Base-by-base conservation (phyloP, 2,329 filamentous ascomycete genomes). In the Cordyceps javanica region DNA sequence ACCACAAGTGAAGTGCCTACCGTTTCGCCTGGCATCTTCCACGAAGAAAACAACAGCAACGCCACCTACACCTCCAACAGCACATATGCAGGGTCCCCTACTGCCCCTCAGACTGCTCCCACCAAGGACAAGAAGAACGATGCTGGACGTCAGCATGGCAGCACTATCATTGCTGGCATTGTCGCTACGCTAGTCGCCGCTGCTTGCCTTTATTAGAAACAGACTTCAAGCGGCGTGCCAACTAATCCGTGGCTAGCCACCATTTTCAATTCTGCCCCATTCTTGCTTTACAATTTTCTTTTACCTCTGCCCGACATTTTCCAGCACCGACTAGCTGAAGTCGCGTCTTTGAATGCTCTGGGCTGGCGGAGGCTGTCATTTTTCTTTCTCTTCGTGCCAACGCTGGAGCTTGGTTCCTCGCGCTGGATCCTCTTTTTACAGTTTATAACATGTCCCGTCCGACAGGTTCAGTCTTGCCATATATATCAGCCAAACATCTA, bases 141-240 rank as follows among this genome's bases (percentile, higher is more conserved):
- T 62, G 72, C 70, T 55, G 77, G 74, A 21, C 72, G 72, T 16
- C 76, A 75, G 46, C 75, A 81, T 62, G 76, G 77, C 51, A 76
- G 76, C 54, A 74, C 76, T 50, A 79, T 81, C 51, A 68, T 82
- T 39, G 80, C 74, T 8, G 80, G 82, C 46, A 73, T 85, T 23
- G 71, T 84, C 44, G 74, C 84, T 46, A 82, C 81, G 55, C 74
- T 85, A 45, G 72, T 82, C 32, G 81, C 79, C 25, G 76, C 80
- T 26, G 75, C 75, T 16, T 79, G 73, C 63, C 70, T 81, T 61
- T 75, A 77, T 61, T 82, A 69, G 58, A 54, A 52, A 26, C 53
- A 57, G 46, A 60, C 14, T 23, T 38, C 57, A 45, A 61, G 57
- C 51, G 42, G 59, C 55, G 36, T 25, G 23, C 28, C 23, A 45